These are phyloP conservation scores for Coemansia furcata DNA, from an alignment of 192 early-diverging fungal species.

Conservation along the genomic window DNA sequence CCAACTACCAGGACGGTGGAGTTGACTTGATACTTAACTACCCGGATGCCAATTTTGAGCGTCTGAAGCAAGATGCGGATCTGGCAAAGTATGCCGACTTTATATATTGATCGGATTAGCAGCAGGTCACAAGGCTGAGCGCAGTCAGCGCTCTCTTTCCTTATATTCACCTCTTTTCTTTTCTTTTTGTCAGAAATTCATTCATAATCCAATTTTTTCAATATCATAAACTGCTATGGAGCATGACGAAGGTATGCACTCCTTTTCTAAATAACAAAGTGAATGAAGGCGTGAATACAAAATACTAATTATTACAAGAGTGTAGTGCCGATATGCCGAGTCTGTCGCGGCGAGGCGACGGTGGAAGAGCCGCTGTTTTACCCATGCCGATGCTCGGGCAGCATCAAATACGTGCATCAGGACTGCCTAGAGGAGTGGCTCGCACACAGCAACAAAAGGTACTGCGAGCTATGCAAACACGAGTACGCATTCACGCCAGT, in stretches of 20 bases:
- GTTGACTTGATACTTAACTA: slow-evolving; percentile 43
- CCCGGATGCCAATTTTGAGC: slow-evolving; percentile 22
- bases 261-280: neutral
- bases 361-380: slow-evolving; percentile 82
- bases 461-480: slow-evolving; percentile 90
- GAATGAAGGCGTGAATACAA: neutral
- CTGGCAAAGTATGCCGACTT: slow-evolving; percentile 31
- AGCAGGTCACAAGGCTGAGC: neutral
- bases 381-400: slow-evolving; percentile 95
- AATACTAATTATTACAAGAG: neutral
- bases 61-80: slow-evolving; percentile 8
- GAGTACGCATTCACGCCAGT: slow-evolving; percentile 81
- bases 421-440: slow-evolving; percentile 85
- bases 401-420: slow-evolving; percentile 94
- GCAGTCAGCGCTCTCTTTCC: neutral
- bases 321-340: slow-evolving; percentile 74
- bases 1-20: slow-evolving; percentile 44
- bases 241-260: slow-evolving; percentile 27
- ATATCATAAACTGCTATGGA: slow-evolving; percentile 18
- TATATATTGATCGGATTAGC: slow-evolving; percentile 18
- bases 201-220: neutral
- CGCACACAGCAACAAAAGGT: slow-evolving; percentile 67
- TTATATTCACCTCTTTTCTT: neutral
- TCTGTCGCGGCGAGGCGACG: slow-evolving; percentile 75
- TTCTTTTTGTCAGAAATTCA: neutral